Evolutionary conservation across 1,284 basidiomycete genomes (phyloP), one percentile per base, ranked within the genome.

Genomic region (Cutaneotrichosporon sp.): DNA sequence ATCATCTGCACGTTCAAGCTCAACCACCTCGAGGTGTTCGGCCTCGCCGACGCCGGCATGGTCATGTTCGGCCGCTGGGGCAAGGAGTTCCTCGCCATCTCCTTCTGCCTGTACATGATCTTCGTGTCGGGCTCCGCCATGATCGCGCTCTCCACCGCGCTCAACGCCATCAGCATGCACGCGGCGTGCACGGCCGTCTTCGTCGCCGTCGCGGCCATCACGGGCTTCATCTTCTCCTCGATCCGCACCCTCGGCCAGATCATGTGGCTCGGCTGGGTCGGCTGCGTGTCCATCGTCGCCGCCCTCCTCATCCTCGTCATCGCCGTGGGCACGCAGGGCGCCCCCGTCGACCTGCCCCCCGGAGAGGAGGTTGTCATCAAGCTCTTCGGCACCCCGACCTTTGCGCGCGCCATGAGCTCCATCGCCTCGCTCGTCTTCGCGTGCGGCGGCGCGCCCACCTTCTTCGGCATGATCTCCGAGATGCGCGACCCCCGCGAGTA

Each of bases 91-190:
- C 45, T 60, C 47, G 31, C 29, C 20, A n/a, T 43, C 31, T 20
- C 38, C 31, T 59, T 59, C 52, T n/a, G 22, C 18, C 60, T 70
- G n/a, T 71, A 68, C 29, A 59, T 64, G 42, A 60, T 60, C 51
- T 64, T 64, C 55, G 66, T 71, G 27, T 56, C 60, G 3, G 72
- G 64, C 8, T 58, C 63, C 0, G 67, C 60, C 27, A 65, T 75
- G 42, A 63, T 81, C 31, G 69, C 70, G 11, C 64, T 79, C 43
- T 73, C 79, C 4, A 75, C 78, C 52, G 78, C 79, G 0, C 67
- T 81, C 46, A 81, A 81, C 71, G 75, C 80, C 25, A 65, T 81
- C 18, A 47, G 47, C 4, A 67, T 72, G 2, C 75, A 80, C 66
- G 76, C 64, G 5, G 67, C 72, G 0, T 80, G 78, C 63, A 79